Base-by-base conservation (phyloP, 345 rosid species). In the Brassica nigra region DNA sequence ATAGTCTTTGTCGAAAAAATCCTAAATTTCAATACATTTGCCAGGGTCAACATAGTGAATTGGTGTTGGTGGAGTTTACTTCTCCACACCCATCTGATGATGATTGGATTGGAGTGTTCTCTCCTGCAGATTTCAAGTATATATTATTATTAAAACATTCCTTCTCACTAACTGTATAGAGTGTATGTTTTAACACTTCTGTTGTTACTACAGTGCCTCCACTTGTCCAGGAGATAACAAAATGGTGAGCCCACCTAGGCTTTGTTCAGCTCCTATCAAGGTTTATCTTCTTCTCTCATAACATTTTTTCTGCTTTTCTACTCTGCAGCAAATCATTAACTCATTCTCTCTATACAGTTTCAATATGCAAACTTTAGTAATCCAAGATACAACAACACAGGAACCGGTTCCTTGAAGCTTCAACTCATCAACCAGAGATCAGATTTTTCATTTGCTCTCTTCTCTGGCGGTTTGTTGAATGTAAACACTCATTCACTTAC, bases 81-180 rank as follows among this genome's bases (percentile, higher is more conserved):
- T 86, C 85, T 66, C 86, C 87, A 6, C 82, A 79, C 62, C 91
- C 97, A 49, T 86, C 89, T 5, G 64, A 70, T 82, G 90, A 86
- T 84, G 91, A 92, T 80, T 89, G 97, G 92, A 86, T 91, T 78
- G 97, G 88, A 63, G 92, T 91, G 34, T 89, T 91, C 84, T 91
- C 97, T 67, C 94, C 94, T 77, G 85, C 89, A 65, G 85, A 90
- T 80, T 88, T 91, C 84, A 88, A 88, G 94, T 91, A 81, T 37
- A 65, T 30, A 34, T 42, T 42, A 42, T 10, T 27, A 10, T 59
- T 10, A 70, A 31, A 18, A 34, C 37, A 18, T 33, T 54, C 16
- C 44, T 55, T 49, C 30, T 58, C 52, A 23, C 47, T 44, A 62
- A 9, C 5, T 16, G 15, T 31, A 44, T 6, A 71, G 73, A 44